A percentile compares a stretch with the other conserved stretches of the same genome.
phyloP scores from a whole-genome alignment of 106 monocot genomes.

The Dendrobium chrysotoxum region DNA sequence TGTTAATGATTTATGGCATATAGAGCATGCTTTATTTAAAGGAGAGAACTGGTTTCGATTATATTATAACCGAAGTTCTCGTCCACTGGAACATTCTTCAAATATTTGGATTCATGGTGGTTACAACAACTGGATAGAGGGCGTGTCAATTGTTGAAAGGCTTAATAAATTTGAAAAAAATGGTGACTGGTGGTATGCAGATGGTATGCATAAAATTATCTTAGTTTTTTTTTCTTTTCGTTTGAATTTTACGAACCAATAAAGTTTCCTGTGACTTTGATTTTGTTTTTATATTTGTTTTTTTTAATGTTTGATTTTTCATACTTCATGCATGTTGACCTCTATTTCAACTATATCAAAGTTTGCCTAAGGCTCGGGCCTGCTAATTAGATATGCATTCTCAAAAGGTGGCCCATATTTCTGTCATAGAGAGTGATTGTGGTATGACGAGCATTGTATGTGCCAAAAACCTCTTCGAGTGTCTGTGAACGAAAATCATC shows the following conservation, averaged over 20 bases:
- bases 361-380: background rate
- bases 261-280: background rate
- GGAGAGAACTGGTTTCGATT: slow-evolving; percentile 48
- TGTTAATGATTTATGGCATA: slow-evolving; percentile 52
- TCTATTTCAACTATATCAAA: background rate
- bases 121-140: slow-evolving; percentile 83
- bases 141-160: slow-evolving; percentile 55
- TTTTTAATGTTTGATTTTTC: background rate
- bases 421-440: no score
- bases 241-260: background rate
- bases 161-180: slow-evolving; percentile 38
- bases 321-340: background rate
- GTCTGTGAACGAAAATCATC: no score
- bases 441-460: no score
- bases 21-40: slow-evolving; percentile 49
- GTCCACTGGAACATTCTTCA: slow-evolving; percentile 57
- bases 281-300: background rate
- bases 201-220: slow-evolving; percentile 44
- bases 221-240: background rate
- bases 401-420: background rate
- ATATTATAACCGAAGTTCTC: slow-evolving; percentile 64
- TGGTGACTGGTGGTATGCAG: slow-evolving; percentile 92
- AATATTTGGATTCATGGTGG: slow-evolving; percentile 96
- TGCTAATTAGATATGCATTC: background rate
- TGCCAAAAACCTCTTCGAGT: no score